Evolutionary conservation across 768 basidiomycete species (phyloP), one percentile per base, ranked within the genome.

Genomic region (Pisolithus sp.): DNA sequence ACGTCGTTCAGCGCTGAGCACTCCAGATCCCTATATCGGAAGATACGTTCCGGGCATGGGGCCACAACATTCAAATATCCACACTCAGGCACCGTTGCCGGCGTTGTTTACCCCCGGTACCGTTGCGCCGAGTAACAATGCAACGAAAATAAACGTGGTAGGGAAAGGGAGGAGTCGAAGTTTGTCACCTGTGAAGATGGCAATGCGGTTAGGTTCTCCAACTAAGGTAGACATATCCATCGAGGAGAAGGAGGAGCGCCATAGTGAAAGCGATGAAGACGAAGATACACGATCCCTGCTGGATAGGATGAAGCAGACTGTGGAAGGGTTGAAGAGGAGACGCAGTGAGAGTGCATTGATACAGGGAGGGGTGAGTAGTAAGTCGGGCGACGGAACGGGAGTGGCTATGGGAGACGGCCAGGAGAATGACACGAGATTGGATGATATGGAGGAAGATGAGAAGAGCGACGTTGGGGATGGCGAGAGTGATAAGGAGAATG

Each of bases 31-130:
- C 18, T 79, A 79, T 60, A 82, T 78, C 63, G 72, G 67, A 18
- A 78, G 74, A 20, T 75, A 77, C 18, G 71, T 76, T 13, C 82
- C 83, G 2, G 82, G 81, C 2, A 71, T 80, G 68, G 65, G 65
- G 64, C 59, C 62, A 26, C 41, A 49, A 34, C 31, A 34, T 12
- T 26, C 45, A 49, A 34, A 63, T 62, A 54, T 62, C 65, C 67
- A 53, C 23, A 50, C 54, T 49, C 45, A 49, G 8, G 26, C 17
- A 3, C 28, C 53, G 28, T 49, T 49, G 2, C 46, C 55, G 20
- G 48, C 42, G 17, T 26, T 18, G 9, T 28, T 55, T 34, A 10
- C 31, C 12, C 4, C 31, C 31, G 12, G 10, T 13, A 3, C 12
- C 10, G 12, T 3, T 34, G 10, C 31, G 31, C 23, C 23, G 23